Base-by-base conservation (phyloP, 441 rosid species). In the Aquilaria agallochum region DNA sequence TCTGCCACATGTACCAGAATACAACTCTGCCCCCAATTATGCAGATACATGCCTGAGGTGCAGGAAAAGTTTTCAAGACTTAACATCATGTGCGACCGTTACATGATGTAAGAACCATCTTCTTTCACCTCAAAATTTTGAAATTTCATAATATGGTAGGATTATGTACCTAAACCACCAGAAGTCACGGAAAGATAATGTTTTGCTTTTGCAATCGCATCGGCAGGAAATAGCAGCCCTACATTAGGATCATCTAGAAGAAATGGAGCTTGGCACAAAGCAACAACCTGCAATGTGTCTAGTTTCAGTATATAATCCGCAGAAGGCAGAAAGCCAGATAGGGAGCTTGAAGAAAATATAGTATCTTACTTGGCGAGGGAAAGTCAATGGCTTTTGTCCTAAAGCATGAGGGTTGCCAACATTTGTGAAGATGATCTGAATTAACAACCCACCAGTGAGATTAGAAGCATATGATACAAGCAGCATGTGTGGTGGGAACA, bases 371-470 rank as follows among this genome's bases (percentile, higher is more conserved):
- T 90, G 96, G 27, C 97, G 97, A 71, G 99, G 92, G 70, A 94
- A 94, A 44, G 88, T 86, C 68, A 94, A 56, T 1, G 96, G 99
- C 83, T 82, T 94, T 87, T 90, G 97, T 67, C 97, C 97, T 47
- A 89, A 76, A 67, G 97, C 99, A 76, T 94, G 99, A 75, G 99
- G 98, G 68, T 94, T 90, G 69, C 98, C 98, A 57, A 94, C 97
- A 74, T 94, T 94, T 57, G 98, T 94, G 79, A 94, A 94, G 68
- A 94, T 84, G 70, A 94, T 94, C 98, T 94, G 80, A 60, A 46
- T 57, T 62, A 33, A 60, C 40, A 49, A 64, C 15, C 33, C 55
- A 75, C 49, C 50, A 46, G 45, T 60, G 44, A 64, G 65, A 66
- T 50, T 27, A 46, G 14, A 46, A 44, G 68, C 14, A 48, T 30